Evolutionary conservation across 2,329 filamentous ascomycete genomes (phyloP).

Genomic region (Paramyrothecium sp.): DNA sequence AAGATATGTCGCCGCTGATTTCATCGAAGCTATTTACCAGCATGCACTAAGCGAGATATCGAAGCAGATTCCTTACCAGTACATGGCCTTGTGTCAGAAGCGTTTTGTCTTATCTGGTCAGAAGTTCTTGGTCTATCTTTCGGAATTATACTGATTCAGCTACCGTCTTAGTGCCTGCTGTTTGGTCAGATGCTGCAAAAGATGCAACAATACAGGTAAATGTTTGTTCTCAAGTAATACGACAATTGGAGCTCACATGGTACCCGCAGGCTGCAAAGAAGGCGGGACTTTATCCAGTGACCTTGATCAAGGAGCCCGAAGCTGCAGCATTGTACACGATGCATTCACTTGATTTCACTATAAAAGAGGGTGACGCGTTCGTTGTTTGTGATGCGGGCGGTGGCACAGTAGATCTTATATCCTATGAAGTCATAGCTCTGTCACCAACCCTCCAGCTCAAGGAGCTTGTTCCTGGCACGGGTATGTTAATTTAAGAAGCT

Average conservation of each 20-base stretch:
- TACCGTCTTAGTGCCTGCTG: slow-evolving; percentile 9
- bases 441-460: slow-evolving; percentile 14
- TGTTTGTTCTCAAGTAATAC: background rate
- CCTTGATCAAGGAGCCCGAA: slow-evolving; percentile 15
- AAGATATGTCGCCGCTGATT: slow-evolving; percentile 13
- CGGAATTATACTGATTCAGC: background rate
- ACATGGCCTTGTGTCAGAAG: slow-evolving; percentile 11
- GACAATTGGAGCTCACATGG: too few species aligned
- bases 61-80: slow-evolving; percentile 9
- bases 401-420: slow-evolving; percentile 28
- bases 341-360: slow-evolving; percentile 4
- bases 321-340: slow-evolving; percentile 14
- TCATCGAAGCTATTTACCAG: slow-evolving; percentile 9
- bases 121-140: background rate
- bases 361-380: slow-evolving; percentile 10
- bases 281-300: slow-evolving; percentile 11
- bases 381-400: slow-evolving; percentile 24
- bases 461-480: slow-evolving; percentile 20
- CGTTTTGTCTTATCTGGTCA: slow-evolving; percentile 14
- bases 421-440: slow-evolving; percentile 23
- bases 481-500: slow-evolving; percentile 2
- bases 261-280: slow-evolving; percentile 8
- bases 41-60: slow-evolving; percentile 12
- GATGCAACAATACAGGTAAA: slow-evolving; percentile 12
- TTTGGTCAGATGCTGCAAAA: slow-evolving; percentile 16